Evolutionary conservation across 2,329 filamentous ascomycete genomes (phyloP).

Genomic region (Cladosporium austrohemisphaericum): DNA sequence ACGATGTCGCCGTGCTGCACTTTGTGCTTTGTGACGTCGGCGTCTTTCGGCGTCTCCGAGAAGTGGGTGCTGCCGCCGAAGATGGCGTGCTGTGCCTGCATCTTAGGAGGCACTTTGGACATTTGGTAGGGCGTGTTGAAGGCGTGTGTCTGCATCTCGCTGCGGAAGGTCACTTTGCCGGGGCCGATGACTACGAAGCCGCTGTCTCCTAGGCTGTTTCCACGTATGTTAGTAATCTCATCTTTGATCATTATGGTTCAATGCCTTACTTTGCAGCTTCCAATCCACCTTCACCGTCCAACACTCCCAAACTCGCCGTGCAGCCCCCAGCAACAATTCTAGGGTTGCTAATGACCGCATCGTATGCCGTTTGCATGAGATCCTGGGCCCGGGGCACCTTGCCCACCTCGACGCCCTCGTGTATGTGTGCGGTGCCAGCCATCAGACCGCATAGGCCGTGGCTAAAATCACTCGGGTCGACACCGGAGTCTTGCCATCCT

Average conservation of each 20-base stretch:
- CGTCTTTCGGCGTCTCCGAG: slow-evolving; percentile 78
- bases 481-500: slow-evolving; percentile 86
- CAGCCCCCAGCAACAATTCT: slow-evolving; percentile 78
- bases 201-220: slow-evolving; percentile 76
- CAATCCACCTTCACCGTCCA: slow-evolving; percentile 66
- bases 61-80: slow-evolving; percentile 71
- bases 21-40: slow-evolving; percentile 70
- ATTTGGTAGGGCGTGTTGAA: slow-evolving; percentile 98
- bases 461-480: slow-evolving; percentile 93
- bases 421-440: slow-evolving; percentile 51
- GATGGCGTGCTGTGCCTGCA: slow-evolving; percentile 73
- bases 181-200: slow-evolving; percentile 84
- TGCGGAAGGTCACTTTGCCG: slow-evolving; percentile 79
- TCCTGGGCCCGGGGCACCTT: slow-evolving; percentile 49
- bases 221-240: slow-evolving; percentile 1
- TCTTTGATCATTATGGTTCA: neutral
- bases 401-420: slow-evolving; percentile 38
- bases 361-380: slow-evolving; percentile 80
- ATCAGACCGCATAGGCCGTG: slow-evolving; percentile 92
- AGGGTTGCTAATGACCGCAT: slow-evolving; percentile 71
- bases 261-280: slow-evolving; percentile 74
- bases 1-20: slow-evolving; percentile 89
- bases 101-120: slow-evolving; percentile 75
- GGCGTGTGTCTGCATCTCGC: slow-evolving; percentile 84
- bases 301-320: slow-evolving; percentile 85